Base-by-base conservation (phyloP, 345 rosid genomes). In the Melaleuca quinquenervia region DNA sequence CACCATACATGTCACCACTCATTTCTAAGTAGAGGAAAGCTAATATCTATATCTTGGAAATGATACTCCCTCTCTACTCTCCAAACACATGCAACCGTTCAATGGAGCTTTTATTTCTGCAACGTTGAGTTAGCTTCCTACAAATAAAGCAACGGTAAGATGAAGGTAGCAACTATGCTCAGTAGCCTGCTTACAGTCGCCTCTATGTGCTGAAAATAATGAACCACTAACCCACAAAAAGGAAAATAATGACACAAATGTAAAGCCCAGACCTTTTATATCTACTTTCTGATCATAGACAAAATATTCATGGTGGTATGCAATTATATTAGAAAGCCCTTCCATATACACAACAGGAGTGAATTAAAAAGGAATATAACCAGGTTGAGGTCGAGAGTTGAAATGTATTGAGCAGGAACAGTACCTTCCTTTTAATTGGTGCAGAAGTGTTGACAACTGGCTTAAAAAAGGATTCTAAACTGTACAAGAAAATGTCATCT, bases 401-500 rank as follows among this genome's bases (percentile, higher is more conserved):
- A 50, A 80, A 76, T 48, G 58, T 52, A 50, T 20, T 60, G n/a
- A 82, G 56, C 52, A 50, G 75, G 85, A 87, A 89, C 78, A 87
- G 62, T 90, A 97, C 98, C 98, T 96, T 96, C 88, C 96, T 90
- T 89, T 96, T 97, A 82, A 92, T 85, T 48, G 96, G 95, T 22
- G 51, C 83, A 53, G 96, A 90, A 62, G 94, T 36, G 87, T 86
- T 95, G 41, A 91, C 85, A 82, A 90, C 93, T 83, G 98, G 98
- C 91, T 93, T 96, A 84, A 94, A 94, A 89, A 96, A 97, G 21
- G 98, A 94, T 87, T 97, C 98, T 89, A 96, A 87, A 83, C 98
- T 97, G 92, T 50, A 44, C 58, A 41, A 82, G 85, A 82, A 7
- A 51, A 85, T 50, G 7, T 52, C 24, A 44, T 21, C 56, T 15